Evolutionary conservation across 257 asterid species (phyloP), one percentile per base, ranked within the genome.

Genomic region (Scutellaria galericulata): DNA sequence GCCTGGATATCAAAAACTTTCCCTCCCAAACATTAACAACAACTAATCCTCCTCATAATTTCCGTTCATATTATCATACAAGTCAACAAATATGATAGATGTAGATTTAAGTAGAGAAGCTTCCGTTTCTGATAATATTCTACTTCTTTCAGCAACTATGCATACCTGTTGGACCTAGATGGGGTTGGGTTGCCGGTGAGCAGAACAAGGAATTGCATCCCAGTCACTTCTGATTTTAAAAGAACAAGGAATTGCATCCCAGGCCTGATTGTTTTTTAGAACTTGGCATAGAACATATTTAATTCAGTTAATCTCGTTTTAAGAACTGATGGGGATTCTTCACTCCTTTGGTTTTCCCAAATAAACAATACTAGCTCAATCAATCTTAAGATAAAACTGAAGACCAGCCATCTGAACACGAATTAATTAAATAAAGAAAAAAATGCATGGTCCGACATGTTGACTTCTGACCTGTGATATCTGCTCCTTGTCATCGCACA

Each of bases 401-500:
- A 48, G 44, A 13, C 15, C 50, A 22, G 22, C 48, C 24, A 9
- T 35, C 48, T 24, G 13, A 42, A 24, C 59, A 51, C 54, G 73
- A 52, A 56, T 51, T 20, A 7, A 48, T 9, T 11, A 53, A 18
- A 53, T 31, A 31, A 31, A 20, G 37, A 40, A 41, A 0, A 55
- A 47, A 40, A 2, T 63, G n/a, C 35, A 46, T 31, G 37, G 37
- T 31, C 37, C 37, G 52, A 51, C 64, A 44, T 51, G 44, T 22
- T 13, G 67, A 72, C 40, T 83, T 56, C 77, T 67, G 66, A 90
- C 97, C 96, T 90, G 96, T 24, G 97, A 90, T 68, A 90, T 76
- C 44, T 90, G 96, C 53, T 90, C 97, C 86, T 88, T 86, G 85
- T 90, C 90, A 85, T 85, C 96, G n/a, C 84, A 90, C 40, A 81